Percentiles rank a stretch among this genome's conserved stretches.
Conservation (phyloP, 495 filamentous ascomycete species). For the Achaetomiella virescens region DNA sequence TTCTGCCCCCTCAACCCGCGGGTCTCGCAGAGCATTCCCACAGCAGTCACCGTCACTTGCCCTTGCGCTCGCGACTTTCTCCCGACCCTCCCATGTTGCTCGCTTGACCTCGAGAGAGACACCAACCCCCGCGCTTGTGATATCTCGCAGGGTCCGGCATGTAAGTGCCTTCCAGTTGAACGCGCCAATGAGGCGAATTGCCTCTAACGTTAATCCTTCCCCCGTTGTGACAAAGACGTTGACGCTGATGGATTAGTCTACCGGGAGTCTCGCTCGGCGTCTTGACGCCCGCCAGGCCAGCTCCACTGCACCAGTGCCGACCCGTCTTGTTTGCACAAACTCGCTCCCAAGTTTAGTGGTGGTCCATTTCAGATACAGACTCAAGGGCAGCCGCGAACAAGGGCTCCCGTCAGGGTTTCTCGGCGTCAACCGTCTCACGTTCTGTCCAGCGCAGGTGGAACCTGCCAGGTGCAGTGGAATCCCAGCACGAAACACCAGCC, state of each 20-base stretch:
- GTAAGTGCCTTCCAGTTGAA: constrained; percentile 9
- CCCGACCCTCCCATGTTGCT: not conserved
- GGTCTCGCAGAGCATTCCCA: not conserved
- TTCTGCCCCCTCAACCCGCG: not conserved
- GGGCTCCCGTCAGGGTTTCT: too few species aligned
- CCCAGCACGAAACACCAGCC: constrained; percentile 12
- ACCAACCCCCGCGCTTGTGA: constrained; percentile 1
- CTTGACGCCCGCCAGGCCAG: not conserved
- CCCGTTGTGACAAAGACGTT: not conserved
- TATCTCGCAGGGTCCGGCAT: not conserved
- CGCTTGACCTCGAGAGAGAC: not conserved
- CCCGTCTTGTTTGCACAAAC: not conserved
- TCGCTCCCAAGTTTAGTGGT: not conserved
- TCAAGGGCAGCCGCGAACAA: too few species aligned
- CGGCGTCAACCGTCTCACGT: constrained; percentile 9
- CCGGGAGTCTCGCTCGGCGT: not conserved
- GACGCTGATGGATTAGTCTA: not conserved
- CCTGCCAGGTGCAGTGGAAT: constrained; percentile 1
- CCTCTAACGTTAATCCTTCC: not conserved
- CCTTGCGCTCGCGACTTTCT: not conserved
- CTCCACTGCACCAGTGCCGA: not conserved
- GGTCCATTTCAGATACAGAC: too few species aligned
- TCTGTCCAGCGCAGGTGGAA: constrained; percentile 14
- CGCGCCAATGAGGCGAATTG: not conserved
- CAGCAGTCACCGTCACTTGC: not conserved